phyloP scores from a whole-genome alignment of 78 protist genomes.

The Dictyostelium brefeldianum region DNA sequence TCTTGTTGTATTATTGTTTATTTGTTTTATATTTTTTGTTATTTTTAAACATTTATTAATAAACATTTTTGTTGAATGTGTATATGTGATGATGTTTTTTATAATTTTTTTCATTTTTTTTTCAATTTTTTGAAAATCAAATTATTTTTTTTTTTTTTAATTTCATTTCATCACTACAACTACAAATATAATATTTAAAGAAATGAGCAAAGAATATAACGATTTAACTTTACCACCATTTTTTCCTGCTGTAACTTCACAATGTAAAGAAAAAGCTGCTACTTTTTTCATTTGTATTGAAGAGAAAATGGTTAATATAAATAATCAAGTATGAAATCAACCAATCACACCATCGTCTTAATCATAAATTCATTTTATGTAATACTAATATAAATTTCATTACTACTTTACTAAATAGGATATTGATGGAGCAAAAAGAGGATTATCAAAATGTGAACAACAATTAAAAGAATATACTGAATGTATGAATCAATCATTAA shows the following conservation, averaged over 20 bases:
- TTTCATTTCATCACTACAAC: not conserved
- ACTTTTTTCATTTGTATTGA: slow-evolving; percentile 65
- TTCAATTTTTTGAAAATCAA: no score
- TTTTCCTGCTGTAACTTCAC: slow-evolving; percentile 53
- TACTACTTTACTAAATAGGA: slow-evolving; percentile 25
- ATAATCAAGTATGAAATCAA: slow-evolving; percentile 39
- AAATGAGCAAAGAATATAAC: not conserved
- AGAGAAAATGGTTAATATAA: not conserved
- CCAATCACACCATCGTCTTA: no score
- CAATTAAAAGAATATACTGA: slow-evolving; percentile 12
- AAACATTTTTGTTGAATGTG: not conserved
- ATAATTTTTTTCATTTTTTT: no score
- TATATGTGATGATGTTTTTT: not conserved
- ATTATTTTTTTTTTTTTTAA: not conserved
- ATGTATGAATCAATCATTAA: slow-evolving; percentile 21
- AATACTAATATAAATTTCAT: not conserved
- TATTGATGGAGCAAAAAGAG: slow-evolving; percentile 46
- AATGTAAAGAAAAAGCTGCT: slow-evolving; percentile 64
- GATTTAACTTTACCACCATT: slow-evolving; percentile 45
- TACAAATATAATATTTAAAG: not conserved
- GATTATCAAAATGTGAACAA: slow-evolving; percentile 30
- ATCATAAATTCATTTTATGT: not conserved
- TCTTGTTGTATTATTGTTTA: no score
- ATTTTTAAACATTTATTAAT: not conserved
- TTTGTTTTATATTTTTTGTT: not conserved